Evolutionary conservation across 2,329 filamentous ascomycete genomes (phyloP).

Genomic region (Myriosclerotinia curreyana): DNA sequence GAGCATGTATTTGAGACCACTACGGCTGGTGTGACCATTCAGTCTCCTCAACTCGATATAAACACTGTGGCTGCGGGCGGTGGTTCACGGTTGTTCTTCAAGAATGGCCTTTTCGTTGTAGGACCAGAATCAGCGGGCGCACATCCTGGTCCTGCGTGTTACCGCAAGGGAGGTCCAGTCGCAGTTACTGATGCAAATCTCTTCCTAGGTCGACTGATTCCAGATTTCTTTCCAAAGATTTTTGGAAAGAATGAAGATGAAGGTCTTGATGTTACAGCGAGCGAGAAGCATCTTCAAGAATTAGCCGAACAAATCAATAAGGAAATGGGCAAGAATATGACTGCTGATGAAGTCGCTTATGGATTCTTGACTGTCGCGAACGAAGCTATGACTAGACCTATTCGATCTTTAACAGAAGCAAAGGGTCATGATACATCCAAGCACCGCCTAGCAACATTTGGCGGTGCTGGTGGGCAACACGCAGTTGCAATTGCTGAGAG

Average conservation of each 20-base stretch:
- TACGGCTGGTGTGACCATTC: conserved; percentile 74
- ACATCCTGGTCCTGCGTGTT: conserved; percentile 85
- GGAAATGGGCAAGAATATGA: conserved; percentile 70
- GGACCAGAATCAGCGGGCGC: conserved; percentile 63
- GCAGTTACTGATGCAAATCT: conserved; percentile 92
- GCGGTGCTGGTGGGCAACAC: conserved; percentile 87
- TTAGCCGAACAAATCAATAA: conserved; percentile 74
- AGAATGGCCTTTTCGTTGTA: conserved; percentile 68
- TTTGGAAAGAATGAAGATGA: conserved; percentile 88
- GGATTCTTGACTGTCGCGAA: conserved; percentile 89
- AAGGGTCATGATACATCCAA: conserved; percentile 89
- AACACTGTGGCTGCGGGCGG: conserved; percentile 56
- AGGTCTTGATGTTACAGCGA: conserved; percentile 72
- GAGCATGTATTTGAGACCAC: conserved; percentile 76
- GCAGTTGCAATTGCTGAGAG: conserved; percentile 87
- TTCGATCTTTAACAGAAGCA: conserved; percentile 85
- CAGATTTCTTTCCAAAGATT: conserved; percentile 92
- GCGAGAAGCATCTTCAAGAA: conserved; percentile 70
- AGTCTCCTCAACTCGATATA: conserved; percentile 76
- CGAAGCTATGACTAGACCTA: conserved; percentile 87
- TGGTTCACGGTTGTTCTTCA: conserved; percentile 58
- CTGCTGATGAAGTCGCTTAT: conserved; percentile 78
- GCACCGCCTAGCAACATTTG: conserved; percentile 88
- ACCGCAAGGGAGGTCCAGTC: conserved; percentile 81
- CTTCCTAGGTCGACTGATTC: conserved; percentile 77